Base-by-base conservation (phyloP, 139 green algal genomes). In the Chlorella sorokiniana region DNA sequence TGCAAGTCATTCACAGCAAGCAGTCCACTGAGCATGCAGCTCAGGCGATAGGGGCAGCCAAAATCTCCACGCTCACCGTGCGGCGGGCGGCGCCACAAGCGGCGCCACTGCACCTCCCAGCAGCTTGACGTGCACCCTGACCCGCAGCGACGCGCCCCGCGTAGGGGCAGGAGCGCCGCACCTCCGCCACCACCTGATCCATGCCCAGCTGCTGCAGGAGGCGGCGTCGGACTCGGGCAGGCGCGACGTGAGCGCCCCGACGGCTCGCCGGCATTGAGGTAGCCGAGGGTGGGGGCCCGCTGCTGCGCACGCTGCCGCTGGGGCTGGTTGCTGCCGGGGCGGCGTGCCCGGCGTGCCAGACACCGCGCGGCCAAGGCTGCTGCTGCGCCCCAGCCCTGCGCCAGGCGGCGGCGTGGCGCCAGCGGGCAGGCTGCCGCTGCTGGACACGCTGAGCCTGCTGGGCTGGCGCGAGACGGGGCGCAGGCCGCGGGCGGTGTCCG, bases 401-500 rank as follows among this genome's bases (percentile, higher is more conserved):
- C 9, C 42, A 22, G 42, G 25, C 4, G 69, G 22, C 9, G 27
- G 22, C 37, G 22, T 6, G 22, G 52, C 33, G 6, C 37, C 51
- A 11, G 52, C 27, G 23, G 56, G 56, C 16, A 65, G 16, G 56
- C 56, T n/a, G 56, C 18, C 37, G 52, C 54, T 68, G 51, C 73
- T 79, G 11, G 73, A 68, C 25, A 79, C 52, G 73, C 73, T 79
- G 73, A 79, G 73, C 54, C 73, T 64, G 73, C 73, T 79, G 10
- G 59, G 18, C 73, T 79, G 73, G 37, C 70, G 70, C 9, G 14
- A 42, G 38, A 27, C 33, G 59, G 73, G 52, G 11, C 73, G 73
- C 1, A 38, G 52, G 5, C 73, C 73, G 25, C 73, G 73, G 3
- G 73, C 73, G 5, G 73, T 79, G 54, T 79, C 73, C 18, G 73